Base-by-base conservation (phyloP, 345 rosid species). In the Pistacia atlantica region DNA sequence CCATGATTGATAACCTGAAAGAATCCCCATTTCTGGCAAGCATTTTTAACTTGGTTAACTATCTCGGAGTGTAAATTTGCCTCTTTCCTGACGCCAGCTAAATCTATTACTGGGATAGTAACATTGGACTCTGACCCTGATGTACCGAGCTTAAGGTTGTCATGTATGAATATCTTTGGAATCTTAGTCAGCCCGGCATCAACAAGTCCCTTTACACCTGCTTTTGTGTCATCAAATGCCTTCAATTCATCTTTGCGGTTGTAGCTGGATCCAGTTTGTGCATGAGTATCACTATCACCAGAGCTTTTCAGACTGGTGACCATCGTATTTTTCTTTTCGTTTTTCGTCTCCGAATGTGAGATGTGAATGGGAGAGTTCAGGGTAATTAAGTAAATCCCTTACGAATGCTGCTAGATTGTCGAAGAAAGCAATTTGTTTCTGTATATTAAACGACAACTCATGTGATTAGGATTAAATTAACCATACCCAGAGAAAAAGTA, bases 1-100 rank as follows among this genome's bases (percentile, higher is more conserved):
- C 85, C 87, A 62, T 86, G 90, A 65, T 86, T 87, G 18, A 82
- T 25, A 17, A 82, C 84, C 76, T 75, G 81, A 38, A 88, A 88
- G 59, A 85, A 85, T 0, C 92, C 92, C 87, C 88, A 86, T 5
- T 71, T 82, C 80, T 78, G 80, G 48, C 86, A 80, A 4, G 90
- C 87, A 8, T 49, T 69, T 37, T 74, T 42, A 10, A 88, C 37
- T 48, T 75, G 33, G 14, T 56, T 65, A 10, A 84, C 67, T 7
- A 80, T 70, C 67, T 51, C 67, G 28, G 35, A 31, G 20, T 77
- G 80, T 17, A 5, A 58, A 69, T 18, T 31, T 11, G 73, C 20
- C 56, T 57, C 71, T 57, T 35, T 7, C 7, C 69, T 33, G 42
- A 69, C 20, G 2, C 77, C 84, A 57, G 59, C 46, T 3, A 88